Evolutionary conservation across 1,284 basidiomycete species (phyloP).

Genomic region (Rhizoctonia solani): DNA sequence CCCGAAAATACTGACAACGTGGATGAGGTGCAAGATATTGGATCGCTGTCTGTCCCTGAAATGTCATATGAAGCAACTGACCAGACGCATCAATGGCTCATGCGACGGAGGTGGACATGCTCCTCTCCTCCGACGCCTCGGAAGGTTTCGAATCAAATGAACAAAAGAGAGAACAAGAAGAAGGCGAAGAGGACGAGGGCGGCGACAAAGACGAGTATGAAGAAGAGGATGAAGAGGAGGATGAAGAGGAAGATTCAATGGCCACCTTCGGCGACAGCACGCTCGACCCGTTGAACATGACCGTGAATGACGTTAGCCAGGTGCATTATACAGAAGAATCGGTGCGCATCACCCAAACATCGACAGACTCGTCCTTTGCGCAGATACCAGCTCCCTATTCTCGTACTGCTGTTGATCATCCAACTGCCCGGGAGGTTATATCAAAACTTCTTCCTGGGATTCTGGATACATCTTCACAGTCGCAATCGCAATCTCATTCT

Average conservation of each 20-base stretch:
- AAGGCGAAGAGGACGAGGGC: too few species aligned
- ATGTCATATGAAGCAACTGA: not conserved
- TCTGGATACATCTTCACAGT: not conserved
- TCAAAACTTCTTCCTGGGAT: not conserved
- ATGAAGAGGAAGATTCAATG: too few species aligned
- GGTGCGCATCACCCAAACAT: not conserved
- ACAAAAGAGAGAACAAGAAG: not conserved
- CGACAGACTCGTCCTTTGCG: not conserved
- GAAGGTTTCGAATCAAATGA: not conserved
- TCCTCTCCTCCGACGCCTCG: not conserved
- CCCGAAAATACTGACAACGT: too few species aligned
- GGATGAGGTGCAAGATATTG: not conserved
- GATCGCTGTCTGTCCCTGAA: not conserved
- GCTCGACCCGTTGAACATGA: not conserved
- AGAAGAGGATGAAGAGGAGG: too few species aligned
- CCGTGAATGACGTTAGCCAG: not conserved
- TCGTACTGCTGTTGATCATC: not conserved
- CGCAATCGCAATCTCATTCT: not conserved
- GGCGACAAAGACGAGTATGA: too few species aligned
- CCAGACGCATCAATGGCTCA: conserved; percentile 13
- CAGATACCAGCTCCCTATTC: not conserved
- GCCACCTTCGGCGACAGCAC: not conserved
- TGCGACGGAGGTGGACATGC: conserved; percentile 22
- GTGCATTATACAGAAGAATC: not conserved
- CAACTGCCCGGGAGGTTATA: not conserved